These are phyloP conservation scores for Oldenlandia corymbosa DNA, from an alignment of 257 asterid species.

Conservation along the genomic window DNA sequence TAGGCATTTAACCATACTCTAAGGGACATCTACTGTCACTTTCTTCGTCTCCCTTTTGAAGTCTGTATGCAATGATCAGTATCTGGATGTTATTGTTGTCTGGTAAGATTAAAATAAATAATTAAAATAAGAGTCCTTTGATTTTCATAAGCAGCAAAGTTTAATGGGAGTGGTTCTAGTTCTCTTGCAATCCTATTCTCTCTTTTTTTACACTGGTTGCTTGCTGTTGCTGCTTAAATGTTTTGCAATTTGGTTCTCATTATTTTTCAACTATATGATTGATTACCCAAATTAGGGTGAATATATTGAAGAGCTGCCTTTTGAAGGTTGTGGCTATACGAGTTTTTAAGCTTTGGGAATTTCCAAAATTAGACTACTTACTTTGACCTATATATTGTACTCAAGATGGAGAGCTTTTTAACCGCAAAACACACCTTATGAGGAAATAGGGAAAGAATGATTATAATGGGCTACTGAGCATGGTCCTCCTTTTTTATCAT, in stretches of 20 bases:
- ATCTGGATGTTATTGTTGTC: slow-evolving; percentile 12
- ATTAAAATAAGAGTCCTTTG: background rate
- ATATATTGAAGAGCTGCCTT: background rate
- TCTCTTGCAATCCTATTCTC: background rate
- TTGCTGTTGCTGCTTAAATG: background rate
- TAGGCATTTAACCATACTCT: background rate
- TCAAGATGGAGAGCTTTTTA: background rate
- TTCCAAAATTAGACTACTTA: background rate
- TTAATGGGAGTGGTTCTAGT: background rate
- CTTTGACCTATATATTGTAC: background rate
- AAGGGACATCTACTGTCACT: background rate
- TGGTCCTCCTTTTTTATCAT: background rate
- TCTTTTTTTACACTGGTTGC: background rate
- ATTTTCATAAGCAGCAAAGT: background rate
- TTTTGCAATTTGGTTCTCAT: too few relatives aligned
- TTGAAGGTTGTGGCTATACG: background rate
- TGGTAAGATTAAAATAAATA: background rate
- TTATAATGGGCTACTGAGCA: too few relatives aligned
- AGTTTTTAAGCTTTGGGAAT: background rate
- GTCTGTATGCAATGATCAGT: background rate
- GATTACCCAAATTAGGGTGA: background rate
- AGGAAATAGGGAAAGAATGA: background rate
- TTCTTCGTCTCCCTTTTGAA: background rate
- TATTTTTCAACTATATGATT: background rate
- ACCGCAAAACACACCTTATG: background rate